Conservation (phyloP, 805 yeast species). For the Myxozyma melibiosi region DNA sequence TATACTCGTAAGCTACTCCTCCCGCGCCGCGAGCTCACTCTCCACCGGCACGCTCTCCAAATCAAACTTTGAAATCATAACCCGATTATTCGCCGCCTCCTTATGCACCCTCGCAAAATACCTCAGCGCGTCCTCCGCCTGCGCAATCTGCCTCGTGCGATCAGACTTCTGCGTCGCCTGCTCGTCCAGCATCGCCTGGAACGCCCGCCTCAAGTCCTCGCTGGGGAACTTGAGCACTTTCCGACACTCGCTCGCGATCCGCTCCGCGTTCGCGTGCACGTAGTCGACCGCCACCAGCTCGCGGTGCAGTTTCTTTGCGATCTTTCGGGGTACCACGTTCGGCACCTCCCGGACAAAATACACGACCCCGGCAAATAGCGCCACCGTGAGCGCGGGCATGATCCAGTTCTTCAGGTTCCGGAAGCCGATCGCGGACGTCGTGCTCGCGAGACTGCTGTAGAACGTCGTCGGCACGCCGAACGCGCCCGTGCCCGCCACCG, state of each 20-base stretch:
- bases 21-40: background rate
- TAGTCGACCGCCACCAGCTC: constrained; percentile 73
- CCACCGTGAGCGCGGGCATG: constrained; percentile 55
- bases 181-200: constrained; percentile 67
- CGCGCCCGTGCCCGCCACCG: constrained; percentile 30
- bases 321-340: constrained; percentile 80
- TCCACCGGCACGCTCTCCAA: constrained; percentile 15
- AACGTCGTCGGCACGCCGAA: constrained; percentile 25
- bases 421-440: constrained; percentile 14
- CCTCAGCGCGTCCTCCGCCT: constrained; percentile 57
- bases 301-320: constrained; percentile 67
- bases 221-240: constrained; percentile 80
- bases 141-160: constrained; percentile 53
- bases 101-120: constrained; percentile 57
- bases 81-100: constrained; percentile 36
- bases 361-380: constrained; percentile 56
- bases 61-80: constrained; percentile 21
- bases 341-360: constrained; percentile 82
- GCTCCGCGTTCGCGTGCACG: constrained; percentile 70
- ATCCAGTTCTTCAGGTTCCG: constrained; percentile 47
- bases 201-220: constrained; percentile 72
- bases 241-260: constrained; percentile 81
- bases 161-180: constrained; percentile 59
- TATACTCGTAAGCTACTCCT: too few species aligned
- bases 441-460: constrained; percentile 8